These are phyloP conservation scores for Pichia sp. DNA, from an alignment of 1,139 yeast genomes.

Conservation along the genomic window DNA sequence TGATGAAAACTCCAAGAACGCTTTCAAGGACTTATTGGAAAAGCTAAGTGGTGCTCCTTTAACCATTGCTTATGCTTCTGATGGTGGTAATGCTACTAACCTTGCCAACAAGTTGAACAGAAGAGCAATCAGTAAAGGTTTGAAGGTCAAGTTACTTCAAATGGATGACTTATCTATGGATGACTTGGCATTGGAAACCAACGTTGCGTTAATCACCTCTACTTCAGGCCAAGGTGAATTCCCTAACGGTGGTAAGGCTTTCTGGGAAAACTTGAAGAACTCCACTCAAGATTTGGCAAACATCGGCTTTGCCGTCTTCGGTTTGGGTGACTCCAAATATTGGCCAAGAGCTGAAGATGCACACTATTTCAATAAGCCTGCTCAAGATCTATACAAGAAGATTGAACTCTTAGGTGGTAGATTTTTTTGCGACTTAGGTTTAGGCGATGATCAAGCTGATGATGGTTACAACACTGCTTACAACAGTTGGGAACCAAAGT, in stretches of 20 bases:
- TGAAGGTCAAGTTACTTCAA: slow-evolving; percentile 69
- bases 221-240: slow-evolving; percentile 98
- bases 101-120: slow-evolving; percentile 77
- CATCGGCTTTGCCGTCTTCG: slow-evolving; percentile 73
- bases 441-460: slow-evolving; percentile 96
- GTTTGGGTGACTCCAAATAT: slow-evolving; percentile 89
- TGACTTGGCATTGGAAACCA: slow-evolving; percentile 76
- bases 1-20: slow-evolving; percentile 61
- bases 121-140: slow-evolving; percentile 83
- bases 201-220: slow-evolving; percentile 75
- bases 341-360: slow-evolving; percentile 98
- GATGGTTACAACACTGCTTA: slow-evolving; percentile 92
- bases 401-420: slow-evolving; percentile 68
- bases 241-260: slow-evolving; percentile 88
- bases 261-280: slow-evolving; percentile 82
- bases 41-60: slow-evolving; percentile 93
- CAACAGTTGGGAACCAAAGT: slow-evolving; percentile 74
- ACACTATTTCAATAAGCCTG: slow-evolving; percentile 92
- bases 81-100: slow-evolving; percentile 89
- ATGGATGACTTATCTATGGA: slow-evolving; percentile 85
- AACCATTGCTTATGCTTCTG: slow-evolving; percentile 87
- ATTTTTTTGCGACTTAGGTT: slow-evolving; percentile 68
- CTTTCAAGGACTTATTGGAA: slow-evolving; percentile 70
- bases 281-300: slow-evolving; percentile 70
- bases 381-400: slow-evolving; percentile 63